Evolutionary conservation across 1,284 basidiomycete species (phyloP).

Genomic region (Ustilago bromivora): DNA sequence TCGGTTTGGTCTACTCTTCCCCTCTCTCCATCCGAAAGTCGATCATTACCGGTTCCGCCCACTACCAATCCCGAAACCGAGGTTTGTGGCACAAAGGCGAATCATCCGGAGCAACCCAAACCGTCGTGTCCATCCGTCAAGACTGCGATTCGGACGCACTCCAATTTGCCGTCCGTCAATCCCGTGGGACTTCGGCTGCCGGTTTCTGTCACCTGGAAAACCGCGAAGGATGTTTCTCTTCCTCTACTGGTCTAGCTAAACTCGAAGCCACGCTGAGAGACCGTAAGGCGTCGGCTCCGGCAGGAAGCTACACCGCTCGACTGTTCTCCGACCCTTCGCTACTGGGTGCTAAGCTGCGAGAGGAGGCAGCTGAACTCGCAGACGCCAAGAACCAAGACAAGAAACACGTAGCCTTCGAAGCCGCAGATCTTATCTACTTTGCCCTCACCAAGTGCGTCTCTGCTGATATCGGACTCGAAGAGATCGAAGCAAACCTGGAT

Average conservation of each 20-base stretch:
- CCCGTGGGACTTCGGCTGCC: conserved; percentile 73
- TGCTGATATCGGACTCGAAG: conserved; percentile 83
- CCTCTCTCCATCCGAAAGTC: conserved; percentile 85
- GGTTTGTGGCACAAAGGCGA: conserved; percentile 98
- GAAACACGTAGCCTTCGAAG: conserved; percentile 85
- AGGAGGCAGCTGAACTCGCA: conserved; percentile 97
- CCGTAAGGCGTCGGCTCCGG: conserved; percentile 81
- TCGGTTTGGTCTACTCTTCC: conserved; percentile 99
- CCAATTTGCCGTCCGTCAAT: conserved; percentile 91
- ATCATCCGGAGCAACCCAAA: conserved; percentile 92
- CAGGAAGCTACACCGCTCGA: conserved; percentile 90
- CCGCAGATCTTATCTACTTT: conserved; percentile 96
- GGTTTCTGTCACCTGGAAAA: conserved; percentile 91
- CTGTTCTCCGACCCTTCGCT: conserved; percentile 86
- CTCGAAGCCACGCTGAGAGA: conserved; percentile 85
- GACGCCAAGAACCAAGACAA: conserved; percentile 83
- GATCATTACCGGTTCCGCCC: conserved; percentile 87
- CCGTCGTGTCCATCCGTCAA: conserved; percentile 82
- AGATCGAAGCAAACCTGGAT: conserved; percentile 88
- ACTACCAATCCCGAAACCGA: conserved; percentile 92
- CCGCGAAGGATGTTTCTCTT: conserved; percentile 79
- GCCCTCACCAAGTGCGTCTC: conserved; percentile 87
- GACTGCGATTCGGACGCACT: conserved; percentile 96
- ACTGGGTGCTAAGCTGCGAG: conserved; percentile 92
- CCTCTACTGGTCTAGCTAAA: conserved; percentile 79